Conservation (phyloP, 176 grass and related monocot genomes). For the Neostapfia colusana region DNA sequence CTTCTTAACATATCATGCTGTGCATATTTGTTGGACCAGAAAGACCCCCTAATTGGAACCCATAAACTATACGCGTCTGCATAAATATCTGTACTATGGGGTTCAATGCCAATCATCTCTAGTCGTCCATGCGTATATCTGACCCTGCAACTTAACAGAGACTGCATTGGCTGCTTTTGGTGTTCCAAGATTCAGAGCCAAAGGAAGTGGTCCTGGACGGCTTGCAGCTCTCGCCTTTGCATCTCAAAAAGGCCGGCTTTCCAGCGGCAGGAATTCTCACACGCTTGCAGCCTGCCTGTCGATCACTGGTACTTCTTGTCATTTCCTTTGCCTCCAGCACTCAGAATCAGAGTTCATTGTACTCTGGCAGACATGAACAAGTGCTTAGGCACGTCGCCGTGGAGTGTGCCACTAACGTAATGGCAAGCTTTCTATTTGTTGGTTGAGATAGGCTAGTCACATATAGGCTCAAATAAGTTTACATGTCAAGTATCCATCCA, state of each 20-base stretch:
- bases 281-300: not conserved
- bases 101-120: constrained; percentile 28
- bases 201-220: constrained; percentile 49
- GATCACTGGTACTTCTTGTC: constrained; percentile 10
- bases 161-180: constrained; percentile 56
- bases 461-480: not conserved
- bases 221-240: constrained; percentile 32
- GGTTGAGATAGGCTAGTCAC: constrained; percentile 19
- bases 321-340: constrained; percentile 29
- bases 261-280: not conserved
- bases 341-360: constrained; percentile 21
- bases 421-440: constrained; percentile 3
- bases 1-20: constrained; percentile 1
- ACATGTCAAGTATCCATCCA: not conserved
- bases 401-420: constrained; percentile 22
- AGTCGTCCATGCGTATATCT: constrained; percentile 7
- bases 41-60: constrained; percentile 13
- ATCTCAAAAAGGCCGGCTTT: constrained; percentile 37
- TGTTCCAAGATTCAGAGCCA: constrained; percentile 55
- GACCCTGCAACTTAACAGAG: constrained; percentile 37
- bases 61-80: constrained; percentile 27
- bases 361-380: constrained; percentile 46
- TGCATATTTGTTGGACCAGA: constrained; percentile 44
- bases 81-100: not conserved
- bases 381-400: constrained; percentile 25